Evolutionary conservation across 2,329 filamentous ascomycete genomes (phyloP).

Genomic region (Mycogone perniciosa): DNA sequence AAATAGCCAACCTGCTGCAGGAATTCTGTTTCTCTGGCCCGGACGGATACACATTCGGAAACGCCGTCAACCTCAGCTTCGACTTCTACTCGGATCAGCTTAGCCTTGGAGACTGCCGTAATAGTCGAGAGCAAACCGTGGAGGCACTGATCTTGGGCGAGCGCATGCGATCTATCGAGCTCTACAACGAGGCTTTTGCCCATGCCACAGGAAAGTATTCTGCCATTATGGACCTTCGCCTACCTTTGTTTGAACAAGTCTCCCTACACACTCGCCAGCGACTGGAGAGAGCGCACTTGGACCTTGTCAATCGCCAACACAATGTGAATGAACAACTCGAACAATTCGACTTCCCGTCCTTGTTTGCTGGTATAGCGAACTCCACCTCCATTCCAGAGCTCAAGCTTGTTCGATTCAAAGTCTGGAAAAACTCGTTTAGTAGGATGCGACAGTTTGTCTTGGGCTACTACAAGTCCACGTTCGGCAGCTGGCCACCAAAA

Average conservation of each 20-base stretch:
- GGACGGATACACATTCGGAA: constrained; percentile 55
- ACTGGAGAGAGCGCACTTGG: constrained; percentile 75
- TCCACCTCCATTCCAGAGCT: constrained; percentile 73
- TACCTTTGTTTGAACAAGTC: constrained; percentile 64
- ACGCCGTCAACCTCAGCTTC: constrained; percentile 58
- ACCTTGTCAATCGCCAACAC: constrained; percentile 66
- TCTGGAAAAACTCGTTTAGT: constrained; percentile 70
- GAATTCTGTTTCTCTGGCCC: constrained; percentile 51
- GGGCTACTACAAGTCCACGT: constrained; percentile 54
- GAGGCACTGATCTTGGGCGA: constrained; percentile 88
- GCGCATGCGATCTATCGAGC: constrained; percentile 68
- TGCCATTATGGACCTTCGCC: constrained; percentile 59
- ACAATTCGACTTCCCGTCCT: constrained; percentile 82
- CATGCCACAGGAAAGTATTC: constrained; percentile 86
- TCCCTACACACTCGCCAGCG: constrained; percentile 66
- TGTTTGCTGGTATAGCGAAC: constrained; percentile 83
- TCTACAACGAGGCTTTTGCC: constrained; percentile 89
- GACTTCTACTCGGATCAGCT: constrained; percentile 72
- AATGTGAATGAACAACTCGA: constrained; percentile 68
- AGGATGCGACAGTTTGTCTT: constrained; percentile 69
- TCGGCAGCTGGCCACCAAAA: constrained; percentile 80
- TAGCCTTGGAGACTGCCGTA: constrained; percentile 69
- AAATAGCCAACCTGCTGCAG: constrained; percentile 47
- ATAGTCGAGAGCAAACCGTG: constrained; percentile 80
- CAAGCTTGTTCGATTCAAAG: constrained; percentile 73